These are phyloP conservation scores for Phytophthora cajani DNA, from an alignment of 352 stramenopile genomes.

Conservation along the genomic window DNA sequence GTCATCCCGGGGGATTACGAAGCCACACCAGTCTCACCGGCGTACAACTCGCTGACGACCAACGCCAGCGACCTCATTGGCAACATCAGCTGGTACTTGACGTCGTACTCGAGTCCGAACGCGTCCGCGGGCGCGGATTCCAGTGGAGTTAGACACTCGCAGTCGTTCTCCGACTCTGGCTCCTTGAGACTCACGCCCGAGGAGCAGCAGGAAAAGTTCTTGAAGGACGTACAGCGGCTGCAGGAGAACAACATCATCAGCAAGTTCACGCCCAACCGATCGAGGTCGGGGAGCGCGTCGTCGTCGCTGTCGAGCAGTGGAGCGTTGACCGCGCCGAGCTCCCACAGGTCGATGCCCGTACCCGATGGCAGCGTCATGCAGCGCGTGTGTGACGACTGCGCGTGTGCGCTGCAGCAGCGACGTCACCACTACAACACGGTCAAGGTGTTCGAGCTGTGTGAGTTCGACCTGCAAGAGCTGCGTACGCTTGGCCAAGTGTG, in stretches of 20 bases:
- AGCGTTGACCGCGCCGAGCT: slow-evolving; percentile 34
- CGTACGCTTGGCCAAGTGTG: slow-evolving; percentile 80
- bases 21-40: slow-evolving; percentile 66
- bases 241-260: slow-evolving; percentile 68
- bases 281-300: slow-evolving; percentile 32
- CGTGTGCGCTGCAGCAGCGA: slow-evolving; percentile 80
- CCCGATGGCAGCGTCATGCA: slow-evolving; percentile 78
- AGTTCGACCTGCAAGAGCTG: slow-evolving; percentile 79
- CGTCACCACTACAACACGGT: slow-evolving; percentile 88
- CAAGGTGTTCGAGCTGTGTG: slow-evolving; percentile 86
- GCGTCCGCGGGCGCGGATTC: slow-evolving; percentile 11
- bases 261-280: slow-evolving; percentile 76
- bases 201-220: slow-evolving; percentile 64
- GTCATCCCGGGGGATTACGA: slow-evolving; percentile 86
- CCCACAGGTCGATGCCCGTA: slow-evolving; percentile 52
- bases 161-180: slow-evolving; percentile 36
- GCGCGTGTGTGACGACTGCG: slow-evolving; percentile 85
- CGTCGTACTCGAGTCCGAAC: slow-evolving; percentile 58
- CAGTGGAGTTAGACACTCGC: slow-evolving; percentile 26
- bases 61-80: slow-evolving; percentile 82
- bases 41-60: slow-evolving; percentile 67
- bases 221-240: slow-evolving; percentile 77
- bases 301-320: slow-evolving; percentile 34
- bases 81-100: slow-evolving; percentile 86
- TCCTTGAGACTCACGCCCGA: slow-evolving; percentile 44